Evolutionary conservation across 2,329 filamentous ascomycete genomes (phyloP).

Genomic region (Coniochaeta sp.): DNA sequence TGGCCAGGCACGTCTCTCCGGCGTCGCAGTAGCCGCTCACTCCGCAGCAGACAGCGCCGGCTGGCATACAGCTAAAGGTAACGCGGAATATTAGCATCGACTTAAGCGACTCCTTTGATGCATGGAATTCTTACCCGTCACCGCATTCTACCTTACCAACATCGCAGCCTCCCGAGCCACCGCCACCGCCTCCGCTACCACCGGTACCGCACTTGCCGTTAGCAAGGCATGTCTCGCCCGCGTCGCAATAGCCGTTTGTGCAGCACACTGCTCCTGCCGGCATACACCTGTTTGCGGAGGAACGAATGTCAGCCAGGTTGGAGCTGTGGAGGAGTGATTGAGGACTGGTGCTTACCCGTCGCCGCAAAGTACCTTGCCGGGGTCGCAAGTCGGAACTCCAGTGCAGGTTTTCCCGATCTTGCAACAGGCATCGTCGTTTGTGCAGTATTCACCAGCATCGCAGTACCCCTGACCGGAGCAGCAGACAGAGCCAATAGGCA

Average conservation of each 20-base stretch:
- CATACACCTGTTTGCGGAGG: constrained; percentile 17
- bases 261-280: constrained; percentile 24
- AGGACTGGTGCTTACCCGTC: constrained; percentile 9
- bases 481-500: constrained; percentile 21
- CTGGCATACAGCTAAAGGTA: background rate
- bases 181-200: constrained; percentile 11
- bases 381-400: constrained; percentile 18
- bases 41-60: background rate
- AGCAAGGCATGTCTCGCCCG: constrained; percentile 19
- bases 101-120: background rate
- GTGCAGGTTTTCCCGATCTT: constrained; percentile 22
- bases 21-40: background rate
- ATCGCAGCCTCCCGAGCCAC: constrained; percentile 4
- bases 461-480: constrained; percentile 23
- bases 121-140: background rate
- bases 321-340: constrained; percentile 8
- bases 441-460: constrained; percentile 21
- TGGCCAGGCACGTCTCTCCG: background rate
- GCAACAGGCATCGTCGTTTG: constrained; percentile 22
- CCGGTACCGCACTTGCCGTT: constrained; percentile 17
- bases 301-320: background rate
- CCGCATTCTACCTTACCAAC: background rate
- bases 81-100: background rate
- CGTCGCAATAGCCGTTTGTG: constrained; percentile 20
- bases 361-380: constrained; percentile 16